Base-by-base conservation (phyloP, 2,329 filamentous ascomycete species). In the Paecilomyces niveus region DNA sequence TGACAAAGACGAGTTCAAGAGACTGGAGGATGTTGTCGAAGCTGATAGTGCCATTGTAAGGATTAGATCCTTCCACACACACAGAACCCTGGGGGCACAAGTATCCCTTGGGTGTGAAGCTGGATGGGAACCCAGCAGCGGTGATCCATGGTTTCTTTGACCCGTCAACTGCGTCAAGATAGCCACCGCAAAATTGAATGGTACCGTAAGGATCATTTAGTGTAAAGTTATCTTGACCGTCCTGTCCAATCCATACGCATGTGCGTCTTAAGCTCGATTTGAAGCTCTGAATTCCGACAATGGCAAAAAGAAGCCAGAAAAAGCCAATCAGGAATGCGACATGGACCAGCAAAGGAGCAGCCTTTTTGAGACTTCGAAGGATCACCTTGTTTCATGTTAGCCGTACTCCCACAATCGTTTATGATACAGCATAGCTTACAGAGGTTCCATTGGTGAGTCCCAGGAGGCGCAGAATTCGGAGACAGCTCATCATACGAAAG, bases 251-350 rank as follows among this genome's bases (percentile, higher is more conserved):
- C 89, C 89, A 94, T 31, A 91, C 86, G 70, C 90, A 94, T 62
- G 86, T 87, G 54, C 90, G 87, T 64, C 84, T 85, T 24, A 93
- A 75, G 72, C 89, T 93, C 8, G 89, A 87, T 74, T 93, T 93
- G 78, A 99, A 99, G 74, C 90, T 96, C 72, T 99, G 95, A 22
- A 99, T 89, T 5, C 94, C 95, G 59, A 99, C 87, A 62, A 99
- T 97, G 39, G 92, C 94, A 76, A 99, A 99, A 10, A 97, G 78
- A 50, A 99, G 83, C 94, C 94, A 99, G 76, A 99, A 99, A 76
- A 99, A 99, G 13, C 89, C 84, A 64, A 99, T 92, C 22, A 99
- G 80, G 70, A 99, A 97, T 1, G 90, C 92, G 32, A 99, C 92
- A 62, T 96, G 91, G 26, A 97, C 85, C 24, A 99, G 84, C 35